Base-by-base conservation (phyloP, 164 flowering plant genomes). In the Stephania japonica region DNA sequence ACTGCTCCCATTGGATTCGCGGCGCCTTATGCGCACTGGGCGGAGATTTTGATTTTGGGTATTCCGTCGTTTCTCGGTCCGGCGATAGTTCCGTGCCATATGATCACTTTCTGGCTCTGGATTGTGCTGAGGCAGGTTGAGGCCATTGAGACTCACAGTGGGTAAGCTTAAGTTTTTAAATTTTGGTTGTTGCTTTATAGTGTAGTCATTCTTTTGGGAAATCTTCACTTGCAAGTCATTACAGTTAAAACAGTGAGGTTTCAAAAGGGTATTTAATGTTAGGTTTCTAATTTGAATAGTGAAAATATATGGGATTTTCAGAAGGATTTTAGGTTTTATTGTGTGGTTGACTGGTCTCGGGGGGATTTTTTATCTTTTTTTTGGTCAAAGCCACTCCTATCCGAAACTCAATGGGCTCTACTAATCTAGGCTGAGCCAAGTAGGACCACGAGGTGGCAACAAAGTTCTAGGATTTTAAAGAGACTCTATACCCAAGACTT, bases 131-230 rank as follows among this genome's bases (percentile, higher is more conserved):
- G 98, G 78, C 98, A 94, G 85, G 72, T 90, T 19, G 97, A 94
- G 84, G 97, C 98, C 21, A 88, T 94, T 75, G 97, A 92, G 50
- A 92, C 98, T 0, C 98, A 94, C 80, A 86, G 94, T 68, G 98
- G 97, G 98, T 94, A 86, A 16, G 85, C 77, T 53, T 80, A 76
- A 79, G 62, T n/a, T 56, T 1, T 70, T 24, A 41, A 56, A 38
- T 63, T 23, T 47, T 19, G n/a, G 19, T 67, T 18, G 10, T 44
- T 38, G 7, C 1, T 32, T 32, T 32, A 32, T 32, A 32, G 21
- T 43, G 50, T 61, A 23, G 61, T 59, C 42, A 38, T 42, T 63
- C 27, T 63, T 21, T 63, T n/a, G 13, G 9, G 26, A 63, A 25
- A 63, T 63, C 26, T 67, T 53, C 23, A 38, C 10, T 23, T 12